Base-by-base conservation (phyloP, 805 yeast genomes). In the Starmerella roubikii region DNA sequence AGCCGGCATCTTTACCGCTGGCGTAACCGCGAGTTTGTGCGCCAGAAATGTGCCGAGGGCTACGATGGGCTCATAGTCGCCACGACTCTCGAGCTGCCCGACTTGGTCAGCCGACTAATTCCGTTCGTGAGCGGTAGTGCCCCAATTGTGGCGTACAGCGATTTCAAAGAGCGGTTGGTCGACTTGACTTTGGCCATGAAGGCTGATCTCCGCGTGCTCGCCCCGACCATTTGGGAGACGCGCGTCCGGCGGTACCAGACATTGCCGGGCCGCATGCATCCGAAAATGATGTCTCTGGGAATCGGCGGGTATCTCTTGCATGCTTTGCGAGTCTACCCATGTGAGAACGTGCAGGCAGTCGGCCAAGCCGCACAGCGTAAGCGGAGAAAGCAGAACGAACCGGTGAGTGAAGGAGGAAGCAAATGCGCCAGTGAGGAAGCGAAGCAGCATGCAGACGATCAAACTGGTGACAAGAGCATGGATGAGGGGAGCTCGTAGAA, bases 221-320 rank as follows among this genome's bases (percentile, higher is more conserved):
- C 91, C 0, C 93, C 96, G 4, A 72, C 83, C 13, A 73, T 88
- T 18, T 67, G 71, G 45, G 95, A 86, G 57, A 73, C 93, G 1
- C 68, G 82, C 45, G 91, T 80, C 11, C 71, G 96, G 47, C 77
- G 76, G 35, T 86, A 79, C 56, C 99, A 91, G 63, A 84, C 96
- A 3, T 74, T 88, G 22, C 83, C 93, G 16, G 98, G 97, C 7
- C 76, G 93, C 55, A 65, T 88, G 53, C 99, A 91, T 58, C 99
- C 99, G 0, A 55, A 77, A 44, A 91, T 91, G 99, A 82, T 96
- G 0, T 76, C 78, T 68, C 70, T 83, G 52, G 85, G 94, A 6
- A 86, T 79, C 41, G 97, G 96, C 25, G 99, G 99, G 0, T 88
- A 74, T 56, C 56, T 91, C 2, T 62, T 85, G 48, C 70, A 75